Conservation (phyloP, 1,139 yeast genomes). For the Suhomyces guaymorum region DNA sequence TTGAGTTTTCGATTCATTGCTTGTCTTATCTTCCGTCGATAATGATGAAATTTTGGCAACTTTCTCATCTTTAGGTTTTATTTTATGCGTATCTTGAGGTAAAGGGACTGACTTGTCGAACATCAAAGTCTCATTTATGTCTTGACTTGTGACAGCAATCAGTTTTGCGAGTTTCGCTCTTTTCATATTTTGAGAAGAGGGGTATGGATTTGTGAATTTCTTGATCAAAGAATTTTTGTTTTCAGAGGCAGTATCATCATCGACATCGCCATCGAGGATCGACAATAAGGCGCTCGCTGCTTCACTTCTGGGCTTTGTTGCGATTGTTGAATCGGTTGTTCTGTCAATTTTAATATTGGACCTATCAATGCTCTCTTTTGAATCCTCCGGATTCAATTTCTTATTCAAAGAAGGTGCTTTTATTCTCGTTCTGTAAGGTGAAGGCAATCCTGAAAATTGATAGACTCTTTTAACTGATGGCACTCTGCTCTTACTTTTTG, state of each 20-base stretch:
- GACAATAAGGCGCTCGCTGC: slow-evolving; percentile 69
- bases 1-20: too few relatives aligned
- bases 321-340: background rate
- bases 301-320: slow-evolving; percentile 46
- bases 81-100: slow-evolving; percentile 15
- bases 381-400: slow-evolving; percentile 1
- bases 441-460: slow-evolving; percentile 63
- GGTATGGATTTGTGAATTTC: slow-evolving; percentile 56
- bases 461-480: slow-evolving; percentile 53
- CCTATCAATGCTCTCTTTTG: slow-evolving; percentile 4
- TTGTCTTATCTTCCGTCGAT: too few relatives aligned
- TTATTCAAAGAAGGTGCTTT: slow-evolving; percentile 27
- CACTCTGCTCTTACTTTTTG: slow-evolving; percentile 30
- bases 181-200: slow-evolving; percentile 28
- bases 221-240: slow-evolving; percentile 20
- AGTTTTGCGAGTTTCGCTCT: slow-evolving; percentile 12
- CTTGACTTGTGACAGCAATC: slow-evolving; percentile 33
- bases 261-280: slow-evolving; percentile 48
- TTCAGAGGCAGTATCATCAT: slow-evolving; percentile 10
- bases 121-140: slow-evolving; percentile 39
- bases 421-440: slow-evolving; percentile 61
- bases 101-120: slow-evolving; percentile 36
- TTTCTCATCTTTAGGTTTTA: too few relatives aligned
- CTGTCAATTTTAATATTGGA: too few relatives aligned
- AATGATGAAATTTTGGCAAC: too few relatives aligned